Conservation (phyloP, 1,284 basidiomycete genomes). For the Cerioporus squamosus region DNA sequence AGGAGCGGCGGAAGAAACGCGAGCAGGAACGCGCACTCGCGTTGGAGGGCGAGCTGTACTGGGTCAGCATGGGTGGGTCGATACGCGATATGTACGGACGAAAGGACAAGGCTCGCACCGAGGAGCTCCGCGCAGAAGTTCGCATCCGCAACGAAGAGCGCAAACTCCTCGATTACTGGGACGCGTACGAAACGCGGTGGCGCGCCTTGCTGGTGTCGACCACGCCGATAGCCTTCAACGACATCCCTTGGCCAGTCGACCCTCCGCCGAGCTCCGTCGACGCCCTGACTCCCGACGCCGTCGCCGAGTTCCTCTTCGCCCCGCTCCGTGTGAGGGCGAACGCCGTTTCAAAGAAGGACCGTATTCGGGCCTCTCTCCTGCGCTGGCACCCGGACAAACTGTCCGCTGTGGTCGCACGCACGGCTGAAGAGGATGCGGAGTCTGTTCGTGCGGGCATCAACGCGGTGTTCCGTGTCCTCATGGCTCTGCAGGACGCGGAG, state of each 20-base stretch:
- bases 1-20: constrained; percentile 25
- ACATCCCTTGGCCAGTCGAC: constrained; percentile 66
- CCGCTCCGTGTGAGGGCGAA: constrained; percentile 46
- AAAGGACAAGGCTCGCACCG: constrained; percentile 53
- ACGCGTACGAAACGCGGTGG: constrained; percentile 55
- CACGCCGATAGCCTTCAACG: constrained; percentile 40
- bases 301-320: constrained; percentile 60
- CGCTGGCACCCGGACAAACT: constrained; percentile 81
- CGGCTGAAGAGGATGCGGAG: constrained; percentile 53
- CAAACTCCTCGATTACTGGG: constrained; percentile 46
- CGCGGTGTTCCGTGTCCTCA: constrained; percentile 32
- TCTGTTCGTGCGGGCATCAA: constrained; percentile 50
- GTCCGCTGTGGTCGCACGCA: constrained; percentile 50
- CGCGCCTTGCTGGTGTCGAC: constrained; percentile 35
- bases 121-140: constrained; percentile 46
- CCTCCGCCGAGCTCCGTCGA: constrained; percentile 30
- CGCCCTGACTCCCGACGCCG: constrained; percentile 45
- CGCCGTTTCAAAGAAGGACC: constrained; percentile 49
- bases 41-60: constrained; percentile 53
- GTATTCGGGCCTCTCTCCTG: constrained; percentile 61
- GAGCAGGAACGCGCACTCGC: constrained; percentile 37
- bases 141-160: constrained; percentile 45
- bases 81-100: constrained; percentile 54
- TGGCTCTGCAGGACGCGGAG: constrained; percentile 3
- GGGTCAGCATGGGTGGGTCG: constrained; percentile 61